A percentile compares a stretch with the other conserved stretches of the same genome.
These are phyloP conservation scores for Ceratonia siliqua DNA, from an alignment of 306 rosid species.

Conservation along the genomic window DNA sequence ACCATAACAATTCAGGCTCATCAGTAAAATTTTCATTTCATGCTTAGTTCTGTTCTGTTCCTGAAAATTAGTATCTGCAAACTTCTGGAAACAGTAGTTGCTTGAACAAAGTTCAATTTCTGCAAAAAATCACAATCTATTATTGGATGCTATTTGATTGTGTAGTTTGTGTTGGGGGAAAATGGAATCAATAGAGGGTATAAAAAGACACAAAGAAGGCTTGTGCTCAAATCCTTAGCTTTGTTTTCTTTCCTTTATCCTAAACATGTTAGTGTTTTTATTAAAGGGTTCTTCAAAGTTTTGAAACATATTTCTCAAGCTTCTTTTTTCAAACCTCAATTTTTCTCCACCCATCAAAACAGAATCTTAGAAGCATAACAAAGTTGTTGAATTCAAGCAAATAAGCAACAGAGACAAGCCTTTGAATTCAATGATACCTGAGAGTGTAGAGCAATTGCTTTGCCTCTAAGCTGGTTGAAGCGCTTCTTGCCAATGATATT, in stretches of 20 bases:
- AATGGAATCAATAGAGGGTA: not conserved
- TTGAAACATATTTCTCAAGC: not conserved
- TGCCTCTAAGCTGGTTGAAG: constrained; percentile 93
- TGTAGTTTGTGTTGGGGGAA: not conserved
- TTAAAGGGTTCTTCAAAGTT: not conserved
- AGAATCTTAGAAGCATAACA: not conserved
- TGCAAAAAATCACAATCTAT: constrained; percentile 11
- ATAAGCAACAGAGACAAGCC: not conserved
- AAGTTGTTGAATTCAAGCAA: not conserved
- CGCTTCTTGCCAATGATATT: constrained; percentile 84
- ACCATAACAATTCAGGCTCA: not conserved
- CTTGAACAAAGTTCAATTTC: constrained; percentile 13
- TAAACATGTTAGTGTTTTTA: constrained; percentile 2
- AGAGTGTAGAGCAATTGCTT: constrained; percentile 97
- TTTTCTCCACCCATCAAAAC: not conserved
- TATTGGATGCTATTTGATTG: not conserved
- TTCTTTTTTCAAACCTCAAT: not conserved
- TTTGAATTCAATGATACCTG: constrained; percentile 56
- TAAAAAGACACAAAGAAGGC: not conserved
- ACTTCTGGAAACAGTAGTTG: not conserved
- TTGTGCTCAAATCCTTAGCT: not conserved
- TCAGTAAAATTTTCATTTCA: not conserved
- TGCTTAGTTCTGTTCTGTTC: not conserved
- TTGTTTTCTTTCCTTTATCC: not conserved
- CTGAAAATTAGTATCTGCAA: not conserved